phyloP scores from a whole-genome alignment of 352 stramenopile species.

The Pilasporangium apinafurcum region DNA sequence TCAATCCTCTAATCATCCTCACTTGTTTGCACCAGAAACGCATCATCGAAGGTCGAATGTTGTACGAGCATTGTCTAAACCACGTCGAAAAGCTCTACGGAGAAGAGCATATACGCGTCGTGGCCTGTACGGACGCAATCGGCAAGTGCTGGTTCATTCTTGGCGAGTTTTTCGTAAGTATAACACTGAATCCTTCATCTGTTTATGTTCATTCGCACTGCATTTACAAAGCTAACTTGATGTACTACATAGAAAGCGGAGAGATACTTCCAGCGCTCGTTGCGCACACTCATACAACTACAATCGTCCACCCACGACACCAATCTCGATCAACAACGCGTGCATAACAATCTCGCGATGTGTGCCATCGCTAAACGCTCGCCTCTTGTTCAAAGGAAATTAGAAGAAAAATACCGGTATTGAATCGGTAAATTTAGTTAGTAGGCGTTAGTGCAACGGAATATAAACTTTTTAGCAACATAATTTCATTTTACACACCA shows the following conservation, averaged over 20 bases:
- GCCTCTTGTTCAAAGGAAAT: too few relatives aligned
- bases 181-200: neutral
- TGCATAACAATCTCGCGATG: slow-evolving; percentile 58
- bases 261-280: slow-evolving; percentile 26
- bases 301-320: neutral
- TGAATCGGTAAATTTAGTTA: too few relatives aligned
- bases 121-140: slow-evolving; percentile 35
- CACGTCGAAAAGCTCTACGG: slow-evolving; percentile 20
- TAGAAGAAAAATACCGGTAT: too few relatives aligned
- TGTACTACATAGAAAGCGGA: slow-evolving; percentile 24
- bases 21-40: slow-evolving; percentile 18
- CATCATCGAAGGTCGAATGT: slow-evolving; percentile 19
- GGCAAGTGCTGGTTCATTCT: slow-evolving; percentile 53
- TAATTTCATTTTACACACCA: too few relatives aligned
- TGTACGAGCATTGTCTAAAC: slow-evolving; percentile 27
- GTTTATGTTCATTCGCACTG: neutral
- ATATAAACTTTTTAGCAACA: too few relatives aligned
- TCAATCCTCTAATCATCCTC: neutral
- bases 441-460: too few relatives aligned
- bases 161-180: slow-evolving; percentile 37
- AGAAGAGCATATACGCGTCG: slow-evolving; percentile 5
- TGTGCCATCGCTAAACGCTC: slow-evolving; percentile 39
- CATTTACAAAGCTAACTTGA: neutral
- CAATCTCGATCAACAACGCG: slow-evolving; percentile 28
- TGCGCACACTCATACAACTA: slow-evolving; percentile 5